phyloP scores from a whole-genome alignment of 495 filamentous ascomycete species.

The Bryoglossum gracile region DNA sequence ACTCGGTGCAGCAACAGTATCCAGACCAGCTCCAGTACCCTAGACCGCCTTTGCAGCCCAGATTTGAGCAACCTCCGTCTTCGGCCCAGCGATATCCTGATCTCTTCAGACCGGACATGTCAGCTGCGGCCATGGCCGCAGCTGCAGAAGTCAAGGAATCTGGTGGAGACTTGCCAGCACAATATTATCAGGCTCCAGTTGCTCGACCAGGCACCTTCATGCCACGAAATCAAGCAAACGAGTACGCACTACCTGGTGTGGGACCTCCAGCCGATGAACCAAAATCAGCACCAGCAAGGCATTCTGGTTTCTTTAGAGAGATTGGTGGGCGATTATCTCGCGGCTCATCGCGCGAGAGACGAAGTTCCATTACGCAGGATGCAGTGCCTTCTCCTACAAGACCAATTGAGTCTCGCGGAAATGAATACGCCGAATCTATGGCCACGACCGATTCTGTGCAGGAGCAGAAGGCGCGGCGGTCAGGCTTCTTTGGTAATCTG shows the following conservation, averaged over 20 bases:
- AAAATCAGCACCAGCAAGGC: slow-evolving; percentile 19
- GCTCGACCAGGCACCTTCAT: slow-evolving; percentile 25
- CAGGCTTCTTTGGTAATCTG: slow-evolving; percentile 30
- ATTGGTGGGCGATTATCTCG: slow-evolving; percentile 29
- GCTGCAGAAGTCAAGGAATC: not conserved
- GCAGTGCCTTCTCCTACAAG: not conserved
- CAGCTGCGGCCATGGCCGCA: not conserved
- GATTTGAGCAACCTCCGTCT: slow-evolving; percentile 31
- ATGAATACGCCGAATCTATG: slow-evolving; percentile 33
- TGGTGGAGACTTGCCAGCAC: slow-evolving; percentile 13
- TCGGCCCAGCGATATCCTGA: slow-evolving; percentile 33
- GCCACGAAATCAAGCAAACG: slow-evolving; percentile 33
- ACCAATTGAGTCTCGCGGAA: slow-evolving; percentile 8
- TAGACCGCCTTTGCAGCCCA: slow-evolving; percentile 9
- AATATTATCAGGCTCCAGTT: slow-evolving; percentile 23
- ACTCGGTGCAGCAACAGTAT: slow-evolving; percentile 15
- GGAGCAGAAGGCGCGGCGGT: slow-evolving; percentile 24
- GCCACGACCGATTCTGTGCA: slow-evolving; percentile 23
- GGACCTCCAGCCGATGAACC: slow-evolving; percentile 21
- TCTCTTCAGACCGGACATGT: slow-evolving; percentile 22
- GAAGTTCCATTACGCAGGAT: slow-evolving; percentile 12
- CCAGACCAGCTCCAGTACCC: not conserved
- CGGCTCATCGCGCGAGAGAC: slow-evolving; percentile 27
- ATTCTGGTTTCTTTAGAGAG: slow-evolving; percentile 34
- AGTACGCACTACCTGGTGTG: slow-evolving; percentile 28